phyloP scores from a whole-genome alignment of 1,284 basidiomycete genomes.

The Tylopilus sp. region DNA sequence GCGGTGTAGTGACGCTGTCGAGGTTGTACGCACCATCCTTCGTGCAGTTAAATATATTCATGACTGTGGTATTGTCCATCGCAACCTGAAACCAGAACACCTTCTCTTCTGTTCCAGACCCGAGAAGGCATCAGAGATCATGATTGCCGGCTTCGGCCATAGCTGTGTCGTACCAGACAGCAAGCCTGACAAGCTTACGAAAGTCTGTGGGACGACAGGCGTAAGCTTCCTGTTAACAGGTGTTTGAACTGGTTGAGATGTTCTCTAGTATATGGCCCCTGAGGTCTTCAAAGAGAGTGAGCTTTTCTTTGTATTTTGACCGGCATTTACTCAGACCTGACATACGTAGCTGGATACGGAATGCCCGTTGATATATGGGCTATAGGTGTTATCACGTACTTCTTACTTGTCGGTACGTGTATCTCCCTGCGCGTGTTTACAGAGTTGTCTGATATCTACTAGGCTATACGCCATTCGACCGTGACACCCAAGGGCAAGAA shows the following conservation, averaged over 20 bases:
- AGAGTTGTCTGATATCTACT: slow-evolving; percentile 7
- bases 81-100: slow-evolving; percentile 97
- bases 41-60: slow-evolving; percentile 93
- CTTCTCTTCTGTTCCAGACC: slow-evolving; percentile 89
- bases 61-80: slow-evolving; percentile 92
- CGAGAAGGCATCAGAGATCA: slow-evolving; percentile 89
- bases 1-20: slow-evolving; percentile 79
- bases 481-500: slow-evolving; percentile 85
- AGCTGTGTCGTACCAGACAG: slow-evolving; percentile 90
- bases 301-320: slow-evolving; percentile 33
- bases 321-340: slow-evolving; percentile 8
- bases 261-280: slow-evolving; percentile 89
- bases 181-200: slow-evolving; percentile 87
- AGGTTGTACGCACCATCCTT: slow-evolving; percentile 86
- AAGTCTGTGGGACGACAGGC: slow-evolving; percentile 92
- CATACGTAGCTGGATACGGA: slow-evolving; percentile 85
- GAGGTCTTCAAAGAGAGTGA: slow-evolving; percentile 95
- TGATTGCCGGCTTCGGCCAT: slow-evolving; percentile 97
- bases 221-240: slow-evolving; percentile 47
- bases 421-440: not conserved
- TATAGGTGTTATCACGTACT: slow-evolving; percentile 95
- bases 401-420: slow-evolving; percentile 76
- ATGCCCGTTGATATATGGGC: slow-evolving; percentile 98
- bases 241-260: slow-evolving; percentile 22
- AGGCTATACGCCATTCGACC: slow-evolving; percentile 92